These are phyloP conservation scores for Mycoemilia scoparia DNA, from an alignment of 192 early-diverging fungal species.

Conservation along the genomic window DNA sequence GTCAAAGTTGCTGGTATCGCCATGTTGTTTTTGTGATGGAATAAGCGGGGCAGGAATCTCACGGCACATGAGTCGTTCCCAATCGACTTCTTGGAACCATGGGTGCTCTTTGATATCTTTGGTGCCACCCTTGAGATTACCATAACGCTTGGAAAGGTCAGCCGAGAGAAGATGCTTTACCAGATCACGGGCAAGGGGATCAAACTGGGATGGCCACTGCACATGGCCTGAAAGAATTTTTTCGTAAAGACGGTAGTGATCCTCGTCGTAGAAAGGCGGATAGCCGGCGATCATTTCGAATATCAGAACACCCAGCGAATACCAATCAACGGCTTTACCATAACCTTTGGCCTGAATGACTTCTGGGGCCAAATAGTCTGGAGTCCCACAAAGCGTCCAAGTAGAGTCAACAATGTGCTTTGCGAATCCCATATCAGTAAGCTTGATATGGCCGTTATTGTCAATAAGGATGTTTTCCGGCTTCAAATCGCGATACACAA, in stretches of 20 bases:
- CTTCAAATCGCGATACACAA: conserved; percentile 85
- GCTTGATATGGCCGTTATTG: conserved; percentile 58
- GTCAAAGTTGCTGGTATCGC: conserved; percentile 91
- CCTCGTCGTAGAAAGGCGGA: conserved; percentile 91
- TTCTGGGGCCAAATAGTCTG: conserved; percentile 72
- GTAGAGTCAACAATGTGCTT: conserved; percentile 65
- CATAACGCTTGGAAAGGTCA: conserved; percentile 71
- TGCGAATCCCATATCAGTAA: conserved; percentile 80
- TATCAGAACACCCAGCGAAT: conserved; percentile 79
- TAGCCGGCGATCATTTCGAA: conserved; percentile 92
- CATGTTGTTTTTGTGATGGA: conserved; percentile 59
- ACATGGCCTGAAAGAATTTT: conserved; percentile 76
- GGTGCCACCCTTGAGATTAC: conserved; percentile 68
- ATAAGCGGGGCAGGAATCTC: conserved; percentile 74
- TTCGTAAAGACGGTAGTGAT: conserved; percentile 82
- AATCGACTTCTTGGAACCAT: conserved; percentile 92
- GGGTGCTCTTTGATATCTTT: conserved; percentile 84
- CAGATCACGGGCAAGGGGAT: conserved; percentile 64
- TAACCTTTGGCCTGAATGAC: conserved; percentile 89
- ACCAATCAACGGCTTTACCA: conserved; percentile 90
- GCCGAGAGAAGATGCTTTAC: conserved; percentile 59
- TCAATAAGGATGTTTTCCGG: conserved; percentile 74
- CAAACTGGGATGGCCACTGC: conserved; percentile 73
- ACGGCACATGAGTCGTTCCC: conserved; percentile 50
- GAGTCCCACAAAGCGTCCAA: conserved; percentile 72